Evolutionary conservation across 2,329 filamentous ascomycete genomes (phyloP).

Genomic region (Exophiala aquamarina): DNA sequence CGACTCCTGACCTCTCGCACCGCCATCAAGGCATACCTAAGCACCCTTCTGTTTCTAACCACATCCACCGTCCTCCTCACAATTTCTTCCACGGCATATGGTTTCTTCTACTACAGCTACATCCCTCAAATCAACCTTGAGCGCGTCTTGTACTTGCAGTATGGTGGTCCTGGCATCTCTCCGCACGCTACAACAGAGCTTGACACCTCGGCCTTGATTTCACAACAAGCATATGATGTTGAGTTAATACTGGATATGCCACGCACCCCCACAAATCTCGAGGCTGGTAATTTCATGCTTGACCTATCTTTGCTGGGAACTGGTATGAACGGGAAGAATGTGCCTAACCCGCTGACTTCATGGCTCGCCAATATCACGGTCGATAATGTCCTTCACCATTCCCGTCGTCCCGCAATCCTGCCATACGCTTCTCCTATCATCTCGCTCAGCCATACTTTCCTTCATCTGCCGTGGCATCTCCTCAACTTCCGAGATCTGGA

Average conservation of each 20-base stretch:
- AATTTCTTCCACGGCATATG: conserved; percentile 61
- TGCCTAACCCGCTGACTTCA: conserved; percentile 12
- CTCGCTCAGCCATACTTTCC: conserved; percentile 45
- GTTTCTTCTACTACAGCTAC: conserved; percentile 67
- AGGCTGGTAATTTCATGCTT: conserved; percentile 92
- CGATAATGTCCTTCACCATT: conserved; percentile 55
- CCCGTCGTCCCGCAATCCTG: conserved; percentile 73
- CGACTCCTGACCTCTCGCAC: conserved; percentile 59
- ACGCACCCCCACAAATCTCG: conserved; percentile 71
- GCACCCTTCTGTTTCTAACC: conserved; percentile 54
- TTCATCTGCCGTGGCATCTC: conserved; percentile 24
- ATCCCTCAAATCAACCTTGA: conserved; percentile 65
- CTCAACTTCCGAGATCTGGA: conserved; percentile 51
- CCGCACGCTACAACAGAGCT: conserved; percentile 57
- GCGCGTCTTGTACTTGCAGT: conserved; percentile 66
- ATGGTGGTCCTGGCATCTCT: conserved; percentile 33
- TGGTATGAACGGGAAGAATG: conserved; percentile 5
- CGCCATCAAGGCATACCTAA: conserved; percentile 65
- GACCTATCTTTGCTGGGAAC: conserved; percentile 67
- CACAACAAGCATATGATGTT: conserved; percentile 82
- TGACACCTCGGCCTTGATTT: conserved; percentile 54
- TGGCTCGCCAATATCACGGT: conserved; percentile 33
- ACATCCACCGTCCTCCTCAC: conserved; percentile 57
- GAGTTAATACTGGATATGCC: conserved; percentile 73
- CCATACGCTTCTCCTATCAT: conserved; percentile 76